Conservation (phyloP, 106 monocot species). For the Dendrobium huoshanense region DNA sequence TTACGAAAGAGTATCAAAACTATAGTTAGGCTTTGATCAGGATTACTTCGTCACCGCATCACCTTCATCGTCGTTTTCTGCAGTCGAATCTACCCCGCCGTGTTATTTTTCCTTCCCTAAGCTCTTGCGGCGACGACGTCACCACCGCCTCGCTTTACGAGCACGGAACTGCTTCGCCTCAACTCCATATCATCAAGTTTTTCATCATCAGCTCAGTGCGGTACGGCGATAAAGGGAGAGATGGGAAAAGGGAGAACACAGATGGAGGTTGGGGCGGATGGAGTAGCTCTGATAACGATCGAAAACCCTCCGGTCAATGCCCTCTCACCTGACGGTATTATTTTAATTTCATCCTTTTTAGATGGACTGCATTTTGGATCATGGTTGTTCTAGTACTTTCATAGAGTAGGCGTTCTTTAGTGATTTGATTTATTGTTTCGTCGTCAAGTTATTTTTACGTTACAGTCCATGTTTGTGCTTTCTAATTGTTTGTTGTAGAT, state of each 20-base stretch:
- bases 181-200: not conserved
- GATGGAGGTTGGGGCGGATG: slow-evolving; percentile 50
- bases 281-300: slow-evolving; percentile 53
- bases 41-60: too few species aligned
- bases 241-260: slow-evolving; percentile 44
- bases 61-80: too few species aligned
- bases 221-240: not conserved
- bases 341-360: not conserved
- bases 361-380: not conserved
- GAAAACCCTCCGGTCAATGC: slow-evolving; percentile 53
- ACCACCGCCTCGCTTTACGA: not conserved
- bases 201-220: not conserved
- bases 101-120: too few species aligned
- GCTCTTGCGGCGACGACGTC: too few species aligned
- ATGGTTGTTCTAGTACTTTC: not conserved
- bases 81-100: too few species aligned
- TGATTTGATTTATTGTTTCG: not conserved
- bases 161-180: not conserved
- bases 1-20: too few species aligned
- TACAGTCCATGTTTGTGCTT: not conserved
- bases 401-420: not conserved
- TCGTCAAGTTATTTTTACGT: not conserved
- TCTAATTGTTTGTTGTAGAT: too few species aligned
- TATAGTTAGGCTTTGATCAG: too few species aligned
- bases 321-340: slow-evolving; percentile 43